Evolutionary conservation across 1,284 basidiomycete genomes (phyloP).

Genomic region (Apiotrichum laibachii): DNA sequence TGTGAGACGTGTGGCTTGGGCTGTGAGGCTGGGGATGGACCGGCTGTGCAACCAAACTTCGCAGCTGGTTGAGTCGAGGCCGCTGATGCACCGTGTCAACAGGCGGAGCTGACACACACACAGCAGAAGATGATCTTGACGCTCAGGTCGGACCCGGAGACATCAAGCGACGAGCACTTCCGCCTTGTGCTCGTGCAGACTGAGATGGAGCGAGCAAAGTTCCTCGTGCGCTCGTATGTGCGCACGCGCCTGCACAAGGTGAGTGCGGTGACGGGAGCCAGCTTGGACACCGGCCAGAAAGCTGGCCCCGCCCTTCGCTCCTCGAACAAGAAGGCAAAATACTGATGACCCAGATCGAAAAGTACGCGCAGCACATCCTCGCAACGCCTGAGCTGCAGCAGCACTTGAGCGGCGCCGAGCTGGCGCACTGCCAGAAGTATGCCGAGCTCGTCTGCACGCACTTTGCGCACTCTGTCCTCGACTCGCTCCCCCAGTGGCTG

Average conservation of each 20-base stretch:
- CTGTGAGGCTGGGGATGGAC: too few relatives aligned
- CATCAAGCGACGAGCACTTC: slow-evolving; percentile 85
- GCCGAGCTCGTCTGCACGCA: slow-evolving; percentile 69
- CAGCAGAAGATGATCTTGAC: slow-evolving; percentile 51
- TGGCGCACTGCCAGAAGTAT: slow-evolving; percentile 74
- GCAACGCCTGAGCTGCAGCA: slow-evolving; percentile 65
- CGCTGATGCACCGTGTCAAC: too few relatives aligned
- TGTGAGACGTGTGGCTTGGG: background rate
- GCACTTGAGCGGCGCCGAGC: slow-evolving; percentile 71
- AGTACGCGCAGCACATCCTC: slow-evolving; percentile 72
- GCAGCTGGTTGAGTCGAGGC: background rate
- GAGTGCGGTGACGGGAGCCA: slow-evolving; percentile 22
- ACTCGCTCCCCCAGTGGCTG: slow-evolving; percentile 71
- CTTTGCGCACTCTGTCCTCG: slow-evolving; percentile 69
- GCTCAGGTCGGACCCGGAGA: slow-evolving; percentile 69
- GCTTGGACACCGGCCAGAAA: background rate
- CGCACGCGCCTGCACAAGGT: slow-evolving; percentile 84
- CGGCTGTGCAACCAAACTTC: too few relatives aligned
- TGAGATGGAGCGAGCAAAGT: slow-evolving; percentile 88
- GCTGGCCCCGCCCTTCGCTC: background rate
- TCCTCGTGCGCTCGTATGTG: slow-evolving; percentile 79
- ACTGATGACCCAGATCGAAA: slow-evolving; percentile 66
- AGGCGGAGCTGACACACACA: background rate
- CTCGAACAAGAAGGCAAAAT: background rate
- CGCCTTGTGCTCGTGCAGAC: slow-evolving; percentile 86